Percentiles rank a stretch among this genome's conserved stretches.
Evolutionary conservation across 805 yeast genomes (phyloP).

Genomic region (Candida piceae): DNA sequence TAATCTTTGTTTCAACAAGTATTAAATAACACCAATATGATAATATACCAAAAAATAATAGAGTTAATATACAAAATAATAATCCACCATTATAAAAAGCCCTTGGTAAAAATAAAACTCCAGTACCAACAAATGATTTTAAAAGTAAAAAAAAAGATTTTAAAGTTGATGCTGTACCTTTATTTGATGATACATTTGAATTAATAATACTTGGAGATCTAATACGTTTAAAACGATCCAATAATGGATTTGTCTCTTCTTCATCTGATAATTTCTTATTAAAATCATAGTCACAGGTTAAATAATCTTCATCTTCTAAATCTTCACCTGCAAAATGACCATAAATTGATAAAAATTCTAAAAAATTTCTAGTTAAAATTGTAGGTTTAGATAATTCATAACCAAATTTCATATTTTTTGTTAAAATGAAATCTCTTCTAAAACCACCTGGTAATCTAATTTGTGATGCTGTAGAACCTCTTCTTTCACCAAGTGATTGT

Average conservation of each 20-base stretch:
- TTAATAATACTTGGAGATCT: no score
- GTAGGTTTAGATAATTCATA: constrained; percentile 33
- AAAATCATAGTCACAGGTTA: constrained; percentile 39
- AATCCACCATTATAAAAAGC: constrained; percentile 75
- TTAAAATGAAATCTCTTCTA: constrained; percentile 59
- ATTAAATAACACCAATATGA: constrained; percentile 78
- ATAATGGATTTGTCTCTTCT: no score
- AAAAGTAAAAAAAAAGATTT: constrained; percentile 69
- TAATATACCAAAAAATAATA: constrained; percentile 58
- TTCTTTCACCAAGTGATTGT: constrained; percentile 31
- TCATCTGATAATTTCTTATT: constrained; percentile 29
- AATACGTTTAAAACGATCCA: no score
- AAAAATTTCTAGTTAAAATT: constrained; percentile 62
- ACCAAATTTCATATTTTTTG: constrained; percentile 25
- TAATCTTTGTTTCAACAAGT: constrained; percentile 51
- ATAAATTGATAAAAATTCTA: constrained; percentile 71
- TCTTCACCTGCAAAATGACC: constrained; percentile 88
- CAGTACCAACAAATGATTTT: constrained; percentile 76
- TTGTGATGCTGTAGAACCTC: constrained; percentile 63
- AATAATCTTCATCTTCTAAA: constrained; percentile 61
- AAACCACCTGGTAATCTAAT: constrained; percentile 80
- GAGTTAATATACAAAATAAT: constrained; percentile 45
- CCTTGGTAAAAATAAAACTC: constrained; percentile 63
- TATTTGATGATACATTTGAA: no score
- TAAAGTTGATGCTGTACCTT: constrained; percentile 65